Evolutionary conservation across 495 filamentous ascomycete species (phyloP), one percentile per base, ranked within the genome.

Genomic region (Podospora didyma): DNA sequence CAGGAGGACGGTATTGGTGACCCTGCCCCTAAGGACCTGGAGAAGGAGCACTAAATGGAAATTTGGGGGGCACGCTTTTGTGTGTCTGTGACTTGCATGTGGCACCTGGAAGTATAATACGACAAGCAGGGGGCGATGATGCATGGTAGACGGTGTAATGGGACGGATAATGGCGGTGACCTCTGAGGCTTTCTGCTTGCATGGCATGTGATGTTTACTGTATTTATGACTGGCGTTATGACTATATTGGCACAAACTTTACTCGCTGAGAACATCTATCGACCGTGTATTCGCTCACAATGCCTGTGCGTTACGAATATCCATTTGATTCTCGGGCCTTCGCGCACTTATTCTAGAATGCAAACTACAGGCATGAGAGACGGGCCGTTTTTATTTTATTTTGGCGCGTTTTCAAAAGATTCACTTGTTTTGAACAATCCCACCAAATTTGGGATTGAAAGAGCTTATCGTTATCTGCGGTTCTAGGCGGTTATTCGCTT

Each of bases 1-100:
- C 91, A 88, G 37, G 94, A 97, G 72, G 90, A 96, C 71, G 94
- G 94, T 20, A 98, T 98, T 60, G 90, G 89, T 14, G 94, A 98
- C 69, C 95, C 94, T 23, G 90, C 84, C 59, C 92, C 94, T 28
- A 98, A 97, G 76, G 95, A 97, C 65, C 67, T 94, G 70, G 39
- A 28, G 24, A 54, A 61, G 16, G 57, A 61, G 49, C 94, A 97
- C 73, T 34, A 50, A 19, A 19, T n/a, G 24, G 7, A 37, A 28
- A 34, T 21, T 16, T 16, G 20, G n/a, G 7, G 34, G 34, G 9
- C 9, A 37, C 16, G 9, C 2, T 37, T 37, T 37, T 1, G 16
- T 10, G 34, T 7, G 34, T 10, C 34, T 37, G n/a, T n/a, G n/a
- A n/a, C n/a, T n/a, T n/a, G n/a, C n/a, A n/a, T 37, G 16, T 16